These are phyloP conservation scores for Acanthamoeba castellanii DNA, from an alignment of 208 protist species.

Conservation along the genomic window DNA sequence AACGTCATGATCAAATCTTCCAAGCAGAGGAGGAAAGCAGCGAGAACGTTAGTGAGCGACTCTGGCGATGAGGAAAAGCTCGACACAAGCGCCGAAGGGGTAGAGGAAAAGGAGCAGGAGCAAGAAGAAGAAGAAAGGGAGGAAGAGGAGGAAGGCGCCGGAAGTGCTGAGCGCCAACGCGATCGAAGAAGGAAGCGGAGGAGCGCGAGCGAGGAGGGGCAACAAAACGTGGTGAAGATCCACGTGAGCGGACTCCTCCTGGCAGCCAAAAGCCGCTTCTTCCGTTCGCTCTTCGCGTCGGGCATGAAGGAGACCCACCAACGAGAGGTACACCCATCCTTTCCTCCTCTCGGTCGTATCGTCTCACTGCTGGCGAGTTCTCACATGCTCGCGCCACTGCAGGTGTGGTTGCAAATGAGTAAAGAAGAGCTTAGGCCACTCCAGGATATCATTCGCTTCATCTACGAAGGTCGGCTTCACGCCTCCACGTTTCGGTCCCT, in stretches of 20 bases:
- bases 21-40: neutral
- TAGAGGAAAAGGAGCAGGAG: neutral
- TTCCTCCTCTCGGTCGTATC: too few species aligned
- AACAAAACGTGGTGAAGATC: neutral
- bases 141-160: neutral
- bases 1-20: neutral
- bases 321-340: neutral
- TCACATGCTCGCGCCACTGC: neutral
- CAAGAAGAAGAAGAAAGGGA: neutral
- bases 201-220: neutral
- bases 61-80: neutral
- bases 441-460: slow-evolving; percentile 27
- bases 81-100: neutral
- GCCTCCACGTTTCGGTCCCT: neutral
- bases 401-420: slow-evolving; percentile 20
- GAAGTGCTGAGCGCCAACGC: neutral
- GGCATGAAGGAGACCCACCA: slow-evolving; percentile 29
- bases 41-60: neutral
- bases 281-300: slow-evolving; percentile 13
- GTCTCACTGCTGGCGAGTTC: neutral
- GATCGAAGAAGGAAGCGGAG: neutral
- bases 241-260: neutral
- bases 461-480: neutral
- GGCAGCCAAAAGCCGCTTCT: slow-evolving; percentile 28
- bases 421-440: neutral